Percentiles rank a stretch among this genome's conserved stretches.
phyloP scores from a whole-genome alignment of 148 eudicot species.

The Talinum fruticosum region DNA sequence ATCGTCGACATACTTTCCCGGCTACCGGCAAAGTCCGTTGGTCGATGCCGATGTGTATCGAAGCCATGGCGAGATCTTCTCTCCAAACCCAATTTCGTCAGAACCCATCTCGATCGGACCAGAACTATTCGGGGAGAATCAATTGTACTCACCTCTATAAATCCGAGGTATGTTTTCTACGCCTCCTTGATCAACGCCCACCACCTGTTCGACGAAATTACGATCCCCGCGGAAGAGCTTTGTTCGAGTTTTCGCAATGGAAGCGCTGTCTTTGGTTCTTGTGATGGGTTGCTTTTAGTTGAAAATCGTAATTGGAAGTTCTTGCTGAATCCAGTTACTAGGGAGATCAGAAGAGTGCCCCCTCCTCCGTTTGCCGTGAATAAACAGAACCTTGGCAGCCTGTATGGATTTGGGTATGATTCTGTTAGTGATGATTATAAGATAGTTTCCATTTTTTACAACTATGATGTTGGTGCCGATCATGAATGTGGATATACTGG shows the following conservation, averaged over 20 bases:
- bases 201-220: conserved; percentile 2
- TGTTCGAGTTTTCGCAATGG: neutral
- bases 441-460: neutral
- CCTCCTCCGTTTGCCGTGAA: neutral
- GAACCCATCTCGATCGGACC: conserved; percentile 15
- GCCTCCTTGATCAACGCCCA: neutral
- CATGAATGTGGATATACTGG: too few relatives aligned
- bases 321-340: conserved; percentile 20
- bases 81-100: conserved; percentile 20
- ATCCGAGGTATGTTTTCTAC: neutral
- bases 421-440: conserved; percentile 17
- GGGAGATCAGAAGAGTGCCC: neutral
- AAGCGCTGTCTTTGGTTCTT: conserved; percentile 13
- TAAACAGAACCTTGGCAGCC: too few relatives aligned
- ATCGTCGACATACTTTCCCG: conserved; percentile 10
- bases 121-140: neutral
- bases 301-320: neutral
- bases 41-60: conserved; percentile 23
- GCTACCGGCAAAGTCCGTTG: conserved; percentile 17
- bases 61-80: conserved; percentile 21
- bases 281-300: conserved; percentile 18
- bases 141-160: neutral
- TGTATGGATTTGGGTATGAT: conserved; percentile 23
- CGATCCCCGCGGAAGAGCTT: neutral
- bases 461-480: neutral